Base-by-base conservation (phyloP, 2,329 filamentous ascomycete species). In the Aspergillus sp. region DNA sequence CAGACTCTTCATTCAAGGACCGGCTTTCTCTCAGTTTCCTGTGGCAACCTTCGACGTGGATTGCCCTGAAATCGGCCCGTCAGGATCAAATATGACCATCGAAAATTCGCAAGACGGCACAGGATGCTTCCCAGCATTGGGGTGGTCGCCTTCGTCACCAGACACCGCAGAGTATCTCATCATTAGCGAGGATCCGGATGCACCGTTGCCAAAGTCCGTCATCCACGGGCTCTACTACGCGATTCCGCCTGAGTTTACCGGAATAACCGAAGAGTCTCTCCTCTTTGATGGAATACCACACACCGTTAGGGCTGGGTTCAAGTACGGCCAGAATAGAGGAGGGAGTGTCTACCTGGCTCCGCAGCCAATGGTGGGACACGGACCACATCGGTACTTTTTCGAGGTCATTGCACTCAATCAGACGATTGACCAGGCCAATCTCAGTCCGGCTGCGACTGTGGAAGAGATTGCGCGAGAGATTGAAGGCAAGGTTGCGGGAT, bases 351-450 rank as follows among this genome's bases (percentile, higher is more conserved):
- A 77, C 47, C 62, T 70, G 4, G 62, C 70, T 0, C 74, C 76
- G 1, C 57, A 66, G 9, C 74, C 75, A 12, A 57, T 76, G 30
- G 53, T 74, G 41, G 76, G 76, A 27, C 71, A 78, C 50, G 76
- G 76, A 0, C 65, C 67, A 19, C 75, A 79, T 57, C 63, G 76
- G 44, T 80, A 78, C 43, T 74, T 76, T 57, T 79, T 67, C 45
- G 64, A 74, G 48, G 56, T 79, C 11, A 54, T 79, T 39, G 75
- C 72, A 4, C 56, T 79, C 40, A 72, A 60, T 7, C 65, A 72
- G 42, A 59, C 65, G 6, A 51, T 79, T 27, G 65, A 73, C 43
- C 51, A 57, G 12, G 54, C 48, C 2, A 54, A 68, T 30, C 49
- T 75, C 33, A 65, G 60, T 13, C 52, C 61, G 1, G 58, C 64